Conservation (phyloP, 352 stramenopile genomes). For the Globisporangium splendens region DNA sequence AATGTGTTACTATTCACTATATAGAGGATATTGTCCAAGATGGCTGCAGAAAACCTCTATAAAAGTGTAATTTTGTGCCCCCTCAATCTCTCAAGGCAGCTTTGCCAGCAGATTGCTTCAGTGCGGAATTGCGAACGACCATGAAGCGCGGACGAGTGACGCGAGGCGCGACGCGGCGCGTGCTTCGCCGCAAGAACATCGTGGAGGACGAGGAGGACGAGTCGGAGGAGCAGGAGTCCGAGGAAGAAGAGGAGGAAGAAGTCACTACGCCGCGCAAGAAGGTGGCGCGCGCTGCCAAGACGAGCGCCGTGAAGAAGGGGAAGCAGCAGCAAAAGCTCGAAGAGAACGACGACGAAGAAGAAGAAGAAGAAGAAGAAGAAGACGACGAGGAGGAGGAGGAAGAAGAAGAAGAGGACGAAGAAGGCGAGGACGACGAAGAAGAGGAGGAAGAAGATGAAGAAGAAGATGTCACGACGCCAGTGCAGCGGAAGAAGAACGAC, state of each 20-base stretch:
- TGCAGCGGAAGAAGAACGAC: constrained; percentile 28
- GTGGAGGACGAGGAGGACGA: constrained; percentile 56
- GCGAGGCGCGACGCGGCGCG: constrained; percentile 39
- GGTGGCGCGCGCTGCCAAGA: constrained; percentile 29
- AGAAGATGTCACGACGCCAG: constrained; percentile 4
- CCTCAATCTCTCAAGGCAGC: not conserved
- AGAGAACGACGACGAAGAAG: constrained; percentile 35
- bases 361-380: constrained; percentile 40
- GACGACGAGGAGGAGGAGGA: constrained; percentile 40
- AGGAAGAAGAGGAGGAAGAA: constrained; percentile 22
- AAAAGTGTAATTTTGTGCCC: no score
- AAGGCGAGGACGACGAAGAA: constrained; percentile 19
- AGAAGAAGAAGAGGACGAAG: constrained; percentile 24
- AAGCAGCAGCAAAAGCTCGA: constrained; percentile 14
- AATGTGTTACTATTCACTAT: no score
- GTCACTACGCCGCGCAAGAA: constrained; percentile 28
- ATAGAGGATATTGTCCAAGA: no score
- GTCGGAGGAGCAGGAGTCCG: constrained; percentile 15
- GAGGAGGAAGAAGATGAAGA: constrained; percentile 16
- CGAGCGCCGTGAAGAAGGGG: constrained; percentile 25
- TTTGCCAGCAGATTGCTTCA: no score
- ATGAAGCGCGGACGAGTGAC: constrained; percentile 63
- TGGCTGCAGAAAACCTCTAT: no score
- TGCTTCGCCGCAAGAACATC: constrained; percentile 70
- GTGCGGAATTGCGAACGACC: not conserved